Base-by-base conservation (phyloP, 805 yeast genomes). In the Scheffersomyces amazonensis region DNA sequence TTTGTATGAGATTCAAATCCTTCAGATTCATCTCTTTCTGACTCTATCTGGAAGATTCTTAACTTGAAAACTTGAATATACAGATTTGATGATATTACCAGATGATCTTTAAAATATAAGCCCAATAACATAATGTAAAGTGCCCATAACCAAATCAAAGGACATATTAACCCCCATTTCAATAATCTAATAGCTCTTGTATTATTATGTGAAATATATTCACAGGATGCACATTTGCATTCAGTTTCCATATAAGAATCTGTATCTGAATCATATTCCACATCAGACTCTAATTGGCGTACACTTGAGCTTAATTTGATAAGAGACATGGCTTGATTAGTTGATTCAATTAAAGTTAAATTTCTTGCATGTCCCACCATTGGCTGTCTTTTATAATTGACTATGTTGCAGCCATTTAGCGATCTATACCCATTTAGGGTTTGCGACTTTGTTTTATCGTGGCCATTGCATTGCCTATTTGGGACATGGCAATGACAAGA, bases 101-200 rank as follows among this genome's bases (percentile, higher is more conserved):
- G n/a, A 24, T 32, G 29, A 9, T 40, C 24, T n/a, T 15, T 20
- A 8, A 23, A 38, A 15, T 31, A 21, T 15, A 48, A 28, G 2
- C 35, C 38, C 21, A 28, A 42, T 3, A 41, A 9, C 2, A 52
- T 34, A 2, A 36, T 22, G 1, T 30, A 33, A 5, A 49, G 23
- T 31, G 41, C 42, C 15, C 31, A 36, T 0, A 50, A 1, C 62
- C 63, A 56, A n/a, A 52, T 8, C 3, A 40, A 31, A 13, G 62
- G 63, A 21, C 48, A 36, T 9, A 50, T 3, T 1, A 42, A 3
- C 2, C 62, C 60, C 32, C 40, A 40, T 19, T 44, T 20, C n/a
- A 57, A 29, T 7, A 38, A 43, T 4, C 16, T 24, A 18, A 19
- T n/a, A 17, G 17, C 36, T 32, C 16, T 35, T 11, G 3, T 18